Evolutionary conservation across 192 early-diverging fungal genomes (phyloP).

Genomic region (Rhizophagus clarus): DNA sequence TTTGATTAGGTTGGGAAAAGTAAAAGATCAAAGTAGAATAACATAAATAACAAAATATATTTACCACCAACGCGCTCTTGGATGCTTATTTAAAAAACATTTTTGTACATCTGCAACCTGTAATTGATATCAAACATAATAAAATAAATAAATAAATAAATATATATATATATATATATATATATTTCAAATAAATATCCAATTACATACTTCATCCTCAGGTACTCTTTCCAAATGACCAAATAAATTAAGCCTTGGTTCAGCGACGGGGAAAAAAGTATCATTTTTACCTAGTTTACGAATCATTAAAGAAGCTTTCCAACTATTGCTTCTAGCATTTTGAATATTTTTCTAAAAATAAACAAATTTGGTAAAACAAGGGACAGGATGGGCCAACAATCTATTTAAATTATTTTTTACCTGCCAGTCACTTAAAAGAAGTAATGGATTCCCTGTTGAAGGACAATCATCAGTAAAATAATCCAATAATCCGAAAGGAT

Average conservation of each 20-base stretch:
- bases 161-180: neutral
- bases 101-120: slow-evolving; percentile 28
- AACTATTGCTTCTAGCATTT: slow-evolving; percentile 32
- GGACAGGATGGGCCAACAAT: too few relatives aligned
- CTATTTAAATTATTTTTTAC: neutral
- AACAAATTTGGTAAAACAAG: too few relatives aligned
- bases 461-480: slow-evolving; percentile 52
- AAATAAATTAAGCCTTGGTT: slow-evolving; percentile 50
- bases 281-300: slow-evolving; percentile 35
- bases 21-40: neutral
- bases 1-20: neutral
- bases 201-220: slow-evolving; percentile 10
- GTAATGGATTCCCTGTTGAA: slow-evolving; percentile 42
- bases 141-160: neutral
- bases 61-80: slow-evolving; percentile 45
- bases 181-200: neutral
- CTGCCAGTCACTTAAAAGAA: slow-evolving; percentile 50
- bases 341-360: slow-evolving; percentile 34
- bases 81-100: slow-evolving; percentile 48
- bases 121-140: too few relatives aligned
- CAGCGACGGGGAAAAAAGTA: slow-evolving; percentile 37
- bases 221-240: slow-evolving; percentile 38
- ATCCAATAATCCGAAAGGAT: slow-evolving; percentile 55
- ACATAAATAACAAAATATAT: neutral
- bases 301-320: slow-evolving; percentile 45